These are phyloP conservation scores for Eucalyptus regnans DNA, from an alignment of 345 rosid genomes.

Conservation along the genomic window DNA sequence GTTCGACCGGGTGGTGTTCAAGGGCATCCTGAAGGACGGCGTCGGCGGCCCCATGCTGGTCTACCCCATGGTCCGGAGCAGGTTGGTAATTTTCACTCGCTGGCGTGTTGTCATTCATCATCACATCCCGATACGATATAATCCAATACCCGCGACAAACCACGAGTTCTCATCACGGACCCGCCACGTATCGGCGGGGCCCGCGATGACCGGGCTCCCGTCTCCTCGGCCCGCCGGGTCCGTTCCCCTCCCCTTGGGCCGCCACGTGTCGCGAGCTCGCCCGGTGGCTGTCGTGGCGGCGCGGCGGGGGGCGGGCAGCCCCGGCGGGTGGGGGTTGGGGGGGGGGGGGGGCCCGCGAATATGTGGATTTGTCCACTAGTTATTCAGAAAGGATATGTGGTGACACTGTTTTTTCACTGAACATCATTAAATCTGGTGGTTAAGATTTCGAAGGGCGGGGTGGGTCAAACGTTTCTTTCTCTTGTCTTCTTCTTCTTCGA, in stretches of 20 bases:
- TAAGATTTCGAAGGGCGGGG: background rate
- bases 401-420: background rate
- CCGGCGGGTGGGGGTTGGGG: too few species aligned
- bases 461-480: background rate
- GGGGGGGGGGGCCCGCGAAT: background rate
- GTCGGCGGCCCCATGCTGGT: conserved; percentile 87
- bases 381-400: background rate
- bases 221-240: background rate
- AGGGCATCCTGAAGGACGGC: conserved; percentile 49
- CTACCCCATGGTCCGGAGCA: conserved; percentile 79
- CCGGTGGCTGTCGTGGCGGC: background rate
- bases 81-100: conserved; percentile 22
- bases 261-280: background rate
- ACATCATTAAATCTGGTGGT: background rate
- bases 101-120: background rate
- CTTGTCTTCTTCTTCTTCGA: background rate
- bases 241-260: background rate
- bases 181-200: background rate
- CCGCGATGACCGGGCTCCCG: background rate
- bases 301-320: background rate
- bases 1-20: conserved; percentile 67
- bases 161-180: background rate
- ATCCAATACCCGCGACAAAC: background rate
- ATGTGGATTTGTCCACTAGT: background rate
- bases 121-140: background rate